A percentile compares a stretch with the other conserved stretches of the same genome.
Evolutionary conservation across 495 filamentous ascomycete species (phyloP).

Genomic region (Stereocaulon alpinum): DNA sequence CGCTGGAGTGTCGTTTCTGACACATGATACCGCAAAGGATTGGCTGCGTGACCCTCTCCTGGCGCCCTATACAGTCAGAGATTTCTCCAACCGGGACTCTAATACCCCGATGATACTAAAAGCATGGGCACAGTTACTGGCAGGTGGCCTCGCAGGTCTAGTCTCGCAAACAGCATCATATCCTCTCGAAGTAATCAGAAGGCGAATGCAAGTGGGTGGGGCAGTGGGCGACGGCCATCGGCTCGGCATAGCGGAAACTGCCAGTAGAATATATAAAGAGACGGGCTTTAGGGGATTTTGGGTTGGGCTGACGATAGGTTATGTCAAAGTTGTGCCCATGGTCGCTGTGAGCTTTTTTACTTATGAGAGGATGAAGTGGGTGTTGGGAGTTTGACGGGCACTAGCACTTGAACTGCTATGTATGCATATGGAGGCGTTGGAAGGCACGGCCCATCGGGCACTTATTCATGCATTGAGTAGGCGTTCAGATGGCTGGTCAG

Average conservation of each 20-base stretch:
- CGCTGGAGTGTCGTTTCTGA: slow-evolving; percentile 93
- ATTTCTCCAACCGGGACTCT: slow-evolving; percentile 26
- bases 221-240: slow-evolving; percentile 82
- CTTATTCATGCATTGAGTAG: too few relatives aligned
- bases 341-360: slow-evolving; percentile 64
- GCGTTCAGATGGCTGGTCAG: too few relatives aligned
- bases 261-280: slow-evolving; percentile 59
- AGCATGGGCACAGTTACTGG: slow-evolving; percentile 72
- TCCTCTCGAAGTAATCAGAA: slow-evolving; percentile 81
- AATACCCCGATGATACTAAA: slow-evolving; percentile 45
- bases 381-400: slow-evolving; percentile 50
- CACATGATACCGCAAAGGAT: slow-evolving; percentile 81
- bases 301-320: slow-evolving; percentile 88
- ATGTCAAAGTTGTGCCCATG: slow-evolving; percentile 90
- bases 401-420: slow-evolving; percentile 52
- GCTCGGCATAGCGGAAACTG: slow-evolving; percentile 69
- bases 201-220: slow-evolving; percentile 92
- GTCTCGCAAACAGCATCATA: slow-evolving; percentile 88
- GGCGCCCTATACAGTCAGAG: slow-evolving; percentile 56
- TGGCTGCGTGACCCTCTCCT: slow-evolving; percentile 56
- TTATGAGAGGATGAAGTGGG: slow-evolving; percentile 50
- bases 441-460: too few relatives aligned
- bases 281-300: slow-evolving; percentile 76
- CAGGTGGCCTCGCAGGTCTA: slow-evolving; percentile 76
- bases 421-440: background rate